Evolutionary conservation across 2,329 filamentous ascomycete species (phyloP), one percentile per base, ranked within the genome.

Genomic region (Monilinia fructicola): DNA sequence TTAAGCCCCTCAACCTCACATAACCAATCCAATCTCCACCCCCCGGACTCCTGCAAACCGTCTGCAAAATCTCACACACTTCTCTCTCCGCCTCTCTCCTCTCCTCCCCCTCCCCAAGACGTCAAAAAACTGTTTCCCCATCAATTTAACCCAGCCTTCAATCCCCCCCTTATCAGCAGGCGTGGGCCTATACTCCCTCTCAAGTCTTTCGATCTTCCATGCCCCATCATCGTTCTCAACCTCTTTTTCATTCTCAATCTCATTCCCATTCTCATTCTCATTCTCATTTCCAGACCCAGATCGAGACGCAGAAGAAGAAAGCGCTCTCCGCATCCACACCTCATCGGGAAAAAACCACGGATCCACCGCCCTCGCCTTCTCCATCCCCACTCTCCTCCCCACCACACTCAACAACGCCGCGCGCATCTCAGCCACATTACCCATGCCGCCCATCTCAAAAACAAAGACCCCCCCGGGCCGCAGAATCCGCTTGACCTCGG

Each of bases 301-400:
- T 40, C 7, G 38, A 40, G 5, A 56, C 10, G 12, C 7, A 23
- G 11, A 11, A 28, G 42, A 23, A 16, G 55, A 28, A 59, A 79
- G 50, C 79, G 74, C 48, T 75, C 69, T 9, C 31, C 38, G 42
- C 75, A 85, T 82, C 87, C 87, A 89, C 0, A 70, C 75, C 72
- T 87, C 86, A 69, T 88, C 86, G 0, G 89, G 87, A 75, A 91
- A 92, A 76, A 90, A 91, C 89, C 89, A 92, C 5, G 89, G 89
- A 68, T 84, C 83, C 0, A 78, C 80, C 18, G 80, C 81, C 26
- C 79, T 69, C 0, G 84, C 84, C 12, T 78, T 76, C n/a, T 78
- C 72, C 1, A 88, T 70, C 0, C 84, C 79, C 0, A 87, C 74
- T 0, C 85, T 82, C 1, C 82, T 80, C 2, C 78, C 76, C 1